Base-by-base conservation (phyloP, 352 stramenopile species). In the Phytophthora lateralis region DNA sequence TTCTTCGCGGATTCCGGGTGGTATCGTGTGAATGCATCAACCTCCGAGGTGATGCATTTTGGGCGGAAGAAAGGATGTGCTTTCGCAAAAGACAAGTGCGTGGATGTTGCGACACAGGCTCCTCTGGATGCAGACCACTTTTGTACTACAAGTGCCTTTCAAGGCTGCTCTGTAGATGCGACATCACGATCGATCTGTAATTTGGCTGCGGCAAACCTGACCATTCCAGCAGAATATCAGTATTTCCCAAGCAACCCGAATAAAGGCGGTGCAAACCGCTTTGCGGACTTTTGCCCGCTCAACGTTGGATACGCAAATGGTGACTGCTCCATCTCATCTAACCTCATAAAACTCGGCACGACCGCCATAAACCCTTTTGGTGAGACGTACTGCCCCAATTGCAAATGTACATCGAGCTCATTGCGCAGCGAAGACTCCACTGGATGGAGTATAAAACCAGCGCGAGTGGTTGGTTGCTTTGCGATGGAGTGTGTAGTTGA, bases 1-100 rank as follows among this genome's bases (percentile, higher is more conserved):
- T 92, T 88, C 48, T 90, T 92, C 55, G 79, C 86, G 48, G 81
- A 92, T 60, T 89, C 81, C 10, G 83, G 83, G 0, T 91, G 83
- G 83, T 93, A 93, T 63, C 74, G 73, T 24, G 63, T 78, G 0
- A 90, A 90, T 57, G 21, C 53, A 0, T 77, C 76, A 7, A 79
- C 55, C 10, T 66, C 71, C 4, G 51, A 89, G 49, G 38, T 73
- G 6, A 62, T 93, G 62, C 65, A 82, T 47, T 93, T 85, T 65
- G 83, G 83, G 0, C 73, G 56, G 12, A 75, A 71, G 3, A 74
- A 75, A 42, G 83, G 83, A 6, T 93, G 83, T 34, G 32, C 44
- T 5, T 93, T 91, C 32, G 76, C 79, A 4, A 86, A 42, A 0
- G 68, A 78, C 18, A 86, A 78, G 37, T 91, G 80, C 32, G 67